Percentiles rank a stretch among this genome's conserved stretches.
Conservation (phyloP, 1,284 basidiomycete genomes). For the Porogramme epimiltina region DNA sequence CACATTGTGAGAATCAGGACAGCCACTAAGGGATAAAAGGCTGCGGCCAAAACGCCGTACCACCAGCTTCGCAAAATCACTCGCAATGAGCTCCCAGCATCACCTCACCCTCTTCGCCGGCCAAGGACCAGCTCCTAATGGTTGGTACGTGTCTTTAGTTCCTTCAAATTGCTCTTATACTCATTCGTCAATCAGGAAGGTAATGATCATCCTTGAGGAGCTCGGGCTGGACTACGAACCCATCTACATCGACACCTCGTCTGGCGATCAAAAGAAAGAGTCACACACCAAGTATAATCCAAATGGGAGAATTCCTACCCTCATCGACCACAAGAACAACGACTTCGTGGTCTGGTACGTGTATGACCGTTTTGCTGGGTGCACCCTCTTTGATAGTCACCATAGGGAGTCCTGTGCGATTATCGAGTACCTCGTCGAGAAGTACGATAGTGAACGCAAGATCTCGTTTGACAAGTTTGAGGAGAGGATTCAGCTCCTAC, state of each 20-base stretch:
- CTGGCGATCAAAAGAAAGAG: conserved; percentile 27
- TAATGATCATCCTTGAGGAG: conserved; percentile 27
- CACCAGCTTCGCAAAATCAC: no score
- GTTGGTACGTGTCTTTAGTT: neutral
- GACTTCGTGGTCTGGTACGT: conserved; percentile 27
- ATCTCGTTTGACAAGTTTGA: conserved; percentile 27
- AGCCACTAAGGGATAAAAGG: no score
- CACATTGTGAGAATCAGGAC: no score
- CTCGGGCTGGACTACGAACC: conserved; percentile 31
- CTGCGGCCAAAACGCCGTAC: no score
- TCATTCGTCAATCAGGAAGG: conserved; percentile 14
- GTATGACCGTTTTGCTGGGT: neutral
- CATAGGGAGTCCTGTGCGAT: conserved; percentile 38
- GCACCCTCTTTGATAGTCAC: neutral
- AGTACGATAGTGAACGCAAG: conserved; percentile 36
- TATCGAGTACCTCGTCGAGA: conserved; percentile 34
- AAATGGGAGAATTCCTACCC: conserved; percentile 29
- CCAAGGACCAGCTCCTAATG: neutral
- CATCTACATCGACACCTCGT: conserved; percentile 27
- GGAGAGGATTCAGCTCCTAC: conserved; percentile 22
- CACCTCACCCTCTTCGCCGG: conserved; percentile 3
- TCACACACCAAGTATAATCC: conserved; percentile 1
- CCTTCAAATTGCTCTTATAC: no score
- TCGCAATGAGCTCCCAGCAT: neutral
- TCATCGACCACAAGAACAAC: conserved; percentile 35